phyloP scores from a whole-genome alignment of 2,329 filamentous ascomycete genomes.

The Xylariaceae sp. region DNA sequence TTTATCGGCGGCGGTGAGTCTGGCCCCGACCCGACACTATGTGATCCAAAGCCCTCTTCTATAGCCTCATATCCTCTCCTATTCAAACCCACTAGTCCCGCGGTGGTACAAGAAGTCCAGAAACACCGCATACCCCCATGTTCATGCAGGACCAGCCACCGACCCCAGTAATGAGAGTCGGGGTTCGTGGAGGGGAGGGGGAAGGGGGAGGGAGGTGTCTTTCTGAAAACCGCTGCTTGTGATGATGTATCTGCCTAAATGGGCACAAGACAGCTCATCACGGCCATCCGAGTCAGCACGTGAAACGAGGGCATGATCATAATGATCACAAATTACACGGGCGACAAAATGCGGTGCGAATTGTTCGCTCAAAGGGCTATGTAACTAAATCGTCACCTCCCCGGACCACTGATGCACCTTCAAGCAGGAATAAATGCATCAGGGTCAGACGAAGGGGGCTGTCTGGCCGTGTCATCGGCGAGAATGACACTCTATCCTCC shows the following conservation, averaged over 20 bases:
- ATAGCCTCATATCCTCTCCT: too few relatives aligned
- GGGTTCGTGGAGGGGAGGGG: too few relatives aligned
- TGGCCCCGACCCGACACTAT: conserved; percentile 61
- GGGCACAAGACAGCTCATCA: conserved; percentile 65
- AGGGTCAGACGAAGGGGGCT: conserved; percentile 71
- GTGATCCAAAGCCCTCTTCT: too few relatives aligned
- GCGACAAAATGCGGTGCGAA: conserved; percentile 68
- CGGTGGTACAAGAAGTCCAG: too few relatives aligned
- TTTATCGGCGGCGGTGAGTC: conserved; percentile 67
- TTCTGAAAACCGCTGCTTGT: conserved; percentile 64
- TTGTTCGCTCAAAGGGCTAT: conserved; percentile 60
- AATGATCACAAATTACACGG: conserved; percentile 73
- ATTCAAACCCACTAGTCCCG: too few relatives aligned
- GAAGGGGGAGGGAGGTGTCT: too few relatives aligned
- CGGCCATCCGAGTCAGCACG: conserved; percentile 59
- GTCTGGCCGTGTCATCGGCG: conserved; percentile 53
- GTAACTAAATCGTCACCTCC: conserved; percentile 64
- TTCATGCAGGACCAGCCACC: too few relatives aligned
- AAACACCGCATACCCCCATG: too few relatives aligned
- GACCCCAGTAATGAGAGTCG: too few relatives aligned
- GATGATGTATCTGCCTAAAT: conserved; percentile 75
- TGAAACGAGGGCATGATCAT: conserved; percentile 63
- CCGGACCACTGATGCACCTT: conserved; percentile 69
- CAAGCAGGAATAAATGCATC: conserved; percentile 60
- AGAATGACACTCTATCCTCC: conserved; percentile 23